A percentile compares a stretch with the other conserved stretches of the same genome.
phyloP scores from a whole-genome alignment of 345 rosid species.

The Rhodamnia rubescens region DNA sequence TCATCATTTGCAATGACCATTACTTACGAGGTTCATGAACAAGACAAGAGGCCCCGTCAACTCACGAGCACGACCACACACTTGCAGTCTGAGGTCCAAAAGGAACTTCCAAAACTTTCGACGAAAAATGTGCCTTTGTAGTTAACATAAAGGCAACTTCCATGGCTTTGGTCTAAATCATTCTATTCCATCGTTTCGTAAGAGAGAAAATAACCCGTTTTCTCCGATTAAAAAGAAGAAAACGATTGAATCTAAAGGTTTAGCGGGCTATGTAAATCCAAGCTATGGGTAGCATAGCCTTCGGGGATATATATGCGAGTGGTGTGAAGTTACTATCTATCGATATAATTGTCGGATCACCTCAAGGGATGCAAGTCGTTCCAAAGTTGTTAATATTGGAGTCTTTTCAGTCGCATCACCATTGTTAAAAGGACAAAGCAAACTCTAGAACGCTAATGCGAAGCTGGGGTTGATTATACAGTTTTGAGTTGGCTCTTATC shows the following conservation, averaged over 20 bases:
- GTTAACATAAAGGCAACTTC: neutral
- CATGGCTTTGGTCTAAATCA: neutral
- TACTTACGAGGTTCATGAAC: neutral
- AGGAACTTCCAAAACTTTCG: neutral
- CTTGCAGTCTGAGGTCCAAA: neutral
- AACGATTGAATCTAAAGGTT: neutral
- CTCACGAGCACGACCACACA: neutral
- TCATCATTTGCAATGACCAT: neutral
- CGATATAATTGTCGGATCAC: neutral
- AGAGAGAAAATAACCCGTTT: neutral
- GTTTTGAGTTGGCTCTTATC: neutral
- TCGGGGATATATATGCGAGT: neutral
- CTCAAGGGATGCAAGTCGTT: neutral
- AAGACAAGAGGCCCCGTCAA: neutral
- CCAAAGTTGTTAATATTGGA: neutral
- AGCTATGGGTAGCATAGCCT: neutral
- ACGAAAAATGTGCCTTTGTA: neutral
- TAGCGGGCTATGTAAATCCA: neutral
- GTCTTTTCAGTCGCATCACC: neutral
- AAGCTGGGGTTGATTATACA: neutral
- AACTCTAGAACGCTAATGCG: neutral
- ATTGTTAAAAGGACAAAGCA: neutral
- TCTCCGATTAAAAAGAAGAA: neutral
- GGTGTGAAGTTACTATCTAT: neutral
- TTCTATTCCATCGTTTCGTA: neutral